A percentile compares a stretch with the other conserved stretches of the same genome.
Conservation (phyloP, 2,329 filamentous ascomycete genomes). For the Thielaviopsis cerberus region DNA sequence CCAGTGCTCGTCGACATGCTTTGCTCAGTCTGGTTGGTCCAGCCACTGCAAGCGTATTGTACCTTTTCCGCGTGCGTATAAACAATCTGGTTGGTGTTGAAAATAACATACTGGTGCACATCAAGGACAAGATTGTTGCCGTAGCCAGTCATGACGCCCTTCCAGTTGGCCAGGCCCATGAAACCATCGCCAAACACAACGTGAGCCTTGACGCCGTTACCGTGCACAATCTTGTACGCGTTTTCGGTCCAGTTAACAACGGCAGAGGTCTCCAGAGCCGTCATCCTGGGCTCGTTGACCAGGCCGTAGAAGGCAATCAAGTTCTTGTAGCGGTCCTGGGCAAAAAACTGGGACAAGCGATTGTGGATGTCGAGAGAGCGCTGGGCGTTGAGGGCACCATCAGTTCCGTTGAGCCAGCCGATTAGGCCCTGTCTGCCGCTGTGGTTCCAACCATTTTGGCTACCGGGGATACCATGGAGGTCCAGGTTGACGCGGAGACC, state of each 20-base stretch:
- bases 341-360: conserved; percentile 76
- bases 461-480: conserved; percentile 76
- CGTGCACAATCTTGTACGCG: conserved; percentile 53
- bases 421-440: conserved; percentile 67
- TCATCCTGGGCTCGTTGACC: conserved; percentile 86
- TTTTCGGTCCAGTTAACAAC: conserved; percentile 67
- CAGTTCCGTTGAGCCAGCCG: conserved; percentile 76
- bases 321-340: conserved; percentile 81
- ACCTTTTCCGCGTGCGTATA: conserved; percentile 70
- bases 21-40: conserved; percentile 59
- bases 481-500: conserved; percentile 86
- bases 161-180: conserved; percentile 78
- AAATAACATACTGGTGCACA: conserved; percentile 96
- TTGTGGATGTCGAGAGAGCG: conserved; percentile 76
- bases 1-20: conserved; percentile 58
- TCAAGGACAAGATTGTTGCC: conserved; percentile 61
- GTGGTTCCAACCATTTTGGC: conserved; percentile 97
- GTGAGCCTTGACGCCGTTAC: conserved; percentile 53
- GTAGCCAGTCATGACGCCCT: conserved; percentile 56
- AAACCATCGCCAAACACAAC: conserved; percentile 91
- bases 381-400: conserved; percentile 60
- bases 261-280: conserved; percentile 40
- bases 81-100: conserved; percentile 74
- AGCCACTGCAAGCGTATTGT: conserved; percentile 69
- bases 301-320: conserved; percentile 85